Base-by-base conservation (phyloP, 2,329 filamentous ascomycete species). In the Fusarium armeniacum region DNA sequence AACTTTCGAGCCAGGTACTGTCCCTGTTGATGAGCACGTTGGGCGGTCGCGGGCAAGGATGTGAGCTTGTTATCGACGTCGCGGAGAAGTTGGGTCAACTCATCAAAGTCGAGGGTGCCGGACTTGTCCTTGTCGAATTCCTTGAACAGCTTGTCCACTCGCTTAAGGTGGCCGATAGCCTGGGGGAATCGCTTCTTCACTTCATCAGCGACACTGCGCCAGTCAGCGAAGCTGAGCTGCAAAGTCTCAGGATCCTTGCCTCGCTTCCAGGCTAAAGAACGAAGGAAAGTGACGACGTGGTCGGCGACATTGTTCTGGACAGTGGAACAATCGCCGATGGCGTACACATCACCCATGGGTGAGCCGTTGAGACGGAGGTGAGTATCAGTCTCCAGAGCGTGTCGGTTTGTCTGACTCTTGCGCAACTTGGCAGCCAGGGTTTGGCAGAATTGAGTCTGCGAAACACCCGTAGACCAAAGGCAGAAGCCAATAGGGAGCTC, bases 261-360 rank as follows among this genome's bases (percentile, higher is more conserved):
- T 69, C 92, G 93, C 80, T 97, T 95, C 90, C 92, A 98, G 12
- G 96, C 94, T 4, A 97, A 86, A 18, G 90, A 93, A 65, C 94
- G 93, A 13, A 99, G 86, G 81, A 98, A 99, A 22, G 89, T 91
- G 49, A 98, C 86, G 73, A 99, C 90, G 81, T 98, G 91, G 76
- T 97, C 93, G 5, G 94, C 93, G 3, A 98, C 86, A 73, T 99
- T 99, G 83, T 99, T 99, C 77, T 99, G 97, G 0, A 99, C 95
- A 0, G 97, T 99, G 9, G 93, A 86, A 82, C 96, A 98, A 81
- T 99, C 96, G 16, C 96, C 96, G 67, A 99, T 94, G 49, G 94
- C 94, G 76, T 99, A 99, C 24, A 99, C 94, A 65, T 98, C 95
- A 38, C 96, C 96, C 0, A 98, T 82, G 0, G 96, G 96, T 0